Base-by-base conservation (phyloP, 2,329 filamentous ascomycete species). In the Xylaria sp. region DNA sequence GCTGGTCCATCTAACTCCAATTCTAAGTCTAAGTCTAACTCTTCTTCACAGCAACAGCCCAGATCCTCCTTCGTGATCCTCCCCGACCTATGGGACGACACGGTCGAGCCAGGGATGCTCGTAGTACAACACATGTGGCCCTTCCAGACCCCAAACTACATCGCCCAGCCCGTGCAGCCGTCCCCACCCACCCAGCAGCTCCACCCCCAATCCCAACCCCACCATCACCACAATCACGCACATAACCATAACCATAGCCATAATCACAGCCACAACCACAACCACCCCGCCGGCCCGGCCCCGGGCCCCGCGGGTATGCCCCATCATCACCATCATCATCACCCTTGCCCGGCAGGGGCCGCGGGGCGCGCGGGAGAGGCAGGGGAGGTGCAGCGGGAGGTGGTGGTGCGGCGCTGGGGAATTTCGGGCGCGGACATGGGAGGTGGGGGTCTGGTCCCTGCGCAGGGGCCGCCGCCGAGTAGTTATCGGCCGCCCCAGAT, bases 51-150 rank as follows among this genome's bases (percentile, higher is more conserved):
- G 8, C 51, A 55, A 17, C 50, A 37, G 37, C 33, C 25, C 1
- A 63, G 28, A n/a, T 60, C 59, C 23, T 56, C 43, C 1, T 47
- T 70, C 9, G 84, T 85, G 55, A 85, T 87, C 60, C 78, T 86
- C 38, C 83, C 83, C 2, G 82, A 84, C 61, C 79, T 86, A 8
- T 87, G 84, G 84, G 83, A 86, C 63, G 83, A 83, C 14, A 80
- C 84, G 15, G 74, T 86, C 40, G 82, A 86, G 67, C 84, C 84
- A 0, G 84, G 72, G 4, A 72, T 84, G 83, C 76, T 77, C 7
- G 80, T 87, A 60, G 83, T 79, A 3, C 85, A 86, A 83, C 82
- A 84, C 67, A 83, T 86, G 80, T 86, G 84, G 84, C 84, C 83
- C 5, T 79, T 85, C 67, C 62, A 61, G 14, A 59, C 62, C 33